phyloP scores from a whole-genome alignment of 2,329 filamentous ascomycete genomes.

The Seiridium unicorne region DNA sequence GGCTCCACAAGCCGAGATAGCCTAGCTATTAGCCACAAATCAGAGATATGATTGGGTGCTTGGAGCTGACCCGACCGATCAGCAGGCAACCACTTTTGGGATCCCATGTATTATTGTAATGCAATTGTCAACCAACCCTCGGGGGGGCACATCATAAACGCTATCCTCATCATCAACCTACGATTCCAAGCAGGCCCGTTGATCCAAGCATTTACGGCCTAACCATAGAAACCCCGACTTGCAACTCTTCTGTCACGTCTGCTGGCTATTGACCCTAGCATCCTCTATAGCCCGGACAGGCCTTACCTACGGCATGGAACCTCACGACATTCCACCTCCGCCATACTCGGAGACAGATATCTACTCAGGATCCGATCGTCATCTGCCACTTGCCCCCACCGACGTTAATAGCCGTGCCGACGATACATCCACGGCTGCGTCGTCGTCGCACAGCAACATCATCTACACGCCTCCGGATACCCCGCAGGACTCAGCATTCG shows the following conservation, averaged over 20 bases:
- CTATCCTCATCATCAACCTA: too few relatives aligned
- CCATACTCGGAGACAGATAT: conserved; percentile 59
- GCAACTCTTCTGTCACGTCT: too few relatives aligned
- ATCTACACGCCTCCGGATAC: conserved; percentile 53
- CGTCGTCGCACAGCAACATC: conserved; percentile 40
- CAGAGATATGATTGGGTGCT: background rate
- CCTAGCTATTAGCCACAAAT: background rate
- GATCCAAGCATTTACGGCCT: too few relatives aligned
- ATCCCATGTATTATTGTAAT: background rate
- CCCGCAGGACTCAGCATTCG: conserved; percentile 34
- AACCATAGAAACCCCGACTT: too few relatives aligned
- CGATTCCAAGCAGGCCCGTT: too few relatives aligned
- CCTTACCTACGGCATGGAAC: conserved; percentile 17
- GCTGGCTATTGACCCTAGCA: too few relatives aligned
- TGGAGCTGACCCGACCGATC: background rate
- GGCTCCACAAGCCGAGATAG: background rate
- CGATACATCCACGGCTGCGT: conserved; percentile 36
- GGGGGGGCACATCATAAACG: too few relatives aligned
- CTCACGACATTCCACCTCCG: conserved; percentile 45
- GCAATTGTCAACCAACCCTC: too few relatives aligned
- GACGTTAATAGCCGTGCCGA: conserved; percentile 25
- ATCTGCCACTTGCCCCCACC: conserved; percentile 29
- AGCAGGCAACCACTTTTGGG: conserved; percentile 3
- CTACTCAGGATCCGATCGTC: conserved; percentile 34
- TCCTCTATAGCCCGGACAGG: too few relatives aligned